phyloP scores from a whole-genome alignment of 768 basidiomycete genomes.

The Tylopilus subfusipes region DNA sequence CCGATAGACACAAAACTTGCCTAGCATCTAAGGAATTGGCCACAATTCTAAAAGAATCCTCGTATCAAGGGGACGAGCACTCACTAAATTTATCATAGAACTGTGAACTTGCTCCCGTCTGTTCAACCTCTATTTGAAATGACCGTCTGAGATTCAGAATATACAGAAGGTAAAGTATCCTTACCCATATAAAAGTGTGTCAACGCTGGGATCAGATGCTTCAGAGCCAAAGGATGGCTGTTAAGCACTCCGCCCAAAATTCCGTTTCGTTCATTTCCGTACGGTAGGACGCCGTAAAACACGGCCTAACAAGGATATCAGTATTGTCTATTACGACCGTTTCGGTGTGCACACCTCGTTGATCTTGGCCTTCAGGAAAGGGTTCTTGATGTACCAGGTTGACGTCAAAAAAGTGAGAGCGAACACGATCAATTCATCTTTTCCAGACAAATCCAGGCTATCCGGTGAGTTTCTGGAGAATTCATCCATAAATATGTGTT shows the following conservation, averaged over 20 bases:
- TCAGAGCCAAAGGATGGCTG: constrained; percentile 77
- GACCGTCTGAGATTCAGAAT: neutral
- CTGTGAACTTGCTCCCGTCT: constrained; percentile 95
- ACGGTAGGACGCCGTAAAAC: constrained; percentile 68
- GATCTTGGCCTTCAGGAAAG: constrained; percentile 94
- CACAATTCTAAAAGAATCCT: constrained; percentile 7
- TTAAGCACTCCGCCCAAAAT: constrained; percentile 83
- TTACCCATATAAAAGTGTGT: constrained; percentile 93
- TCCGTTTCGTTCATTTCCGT: constrained; percentile 62
- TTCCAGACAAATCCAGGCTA: constrained; percentile 79
- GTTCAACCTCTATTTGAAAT: constrained; percentile 77
- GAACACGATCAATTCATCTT: constrained; percentile 83
- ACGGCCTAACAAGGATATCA: constrained; percentile 47
- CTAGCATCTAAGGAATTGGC: constrained; percentile 45
- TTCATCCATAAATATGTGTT: neutral
- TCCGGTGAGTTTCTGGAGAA: constrained; percentile 60
- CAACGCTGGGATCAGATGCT: constrained; percentile 85
- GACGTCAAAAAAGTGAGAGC: constrained; percentile 87
- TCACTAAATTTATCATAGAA: constrained; percentile 98
- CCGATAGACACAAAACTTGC: constrained; percentile 24
- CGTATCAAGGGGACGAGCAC: constrained; percentile 29
- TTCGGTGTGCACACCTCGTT: constrained; percentile 62
- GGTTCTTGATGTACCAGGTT: constrained; percentile 98
- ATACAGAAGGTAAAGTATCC: constrained; percentile 16
- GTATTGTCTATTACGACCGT: neutral